phyloP scores from a whole-genome alignment of 371 early-diverging fungal genomes.

The Polyrhizophydium stewartii region DNA sequence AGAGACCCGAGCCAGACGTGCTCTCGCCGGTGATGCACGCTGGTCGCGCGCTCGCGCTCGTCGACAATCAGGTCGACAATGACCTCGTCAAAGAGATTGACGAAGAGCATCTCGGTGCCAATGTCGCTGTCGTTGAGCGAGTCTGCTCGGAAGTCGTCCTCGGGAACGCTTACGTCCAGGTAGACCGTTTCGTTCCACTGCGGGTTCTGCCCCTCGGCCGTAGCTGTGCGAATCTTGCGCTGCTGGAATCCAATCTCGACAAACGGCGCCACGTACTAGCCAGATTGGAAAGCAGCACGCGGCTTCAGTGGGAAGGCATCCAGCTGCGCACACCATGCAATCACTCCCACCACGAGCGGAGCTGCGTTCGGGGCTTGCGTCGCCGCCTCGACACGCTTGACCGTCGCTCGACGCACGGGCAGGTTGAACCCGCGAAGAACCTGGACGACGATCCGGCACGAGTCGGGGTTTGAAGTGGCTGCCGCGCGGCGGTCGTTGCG shows the following conservation, averaged over 20 bases:
- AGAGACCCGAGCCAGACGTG: conserved; percentile 44
- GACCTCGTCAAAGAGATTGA: conserved; percentile 47
- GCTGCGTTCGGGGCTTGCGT: too few species aligned
- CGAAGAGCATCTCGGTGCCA: conserved; percentile 35
- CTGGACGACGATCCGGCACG: conserved; percentile 36
- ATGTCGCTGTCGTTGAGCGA: conserved; percentile 30
- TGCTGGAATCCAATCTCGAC: conserved; percentile 42
- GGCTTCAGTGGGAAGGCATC: too few species aligned
- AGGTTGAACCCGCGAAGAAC: conserved; percentile 36
- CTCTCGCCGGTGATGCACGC: conserved; percentile 38
- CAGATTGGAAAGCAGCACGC: too few species aligned
- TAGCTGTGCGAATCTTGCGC: conserved; percentile 22
- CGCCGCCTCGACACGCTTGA: too few species aligned
- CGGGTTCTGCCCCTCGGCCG: conserved; percentile 39
- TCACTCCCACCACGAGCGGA: too few species aligned
- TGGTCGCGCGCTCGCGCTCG: conserved; percentile 32
- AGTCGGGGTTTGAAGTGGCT: conserved; percentile 23
- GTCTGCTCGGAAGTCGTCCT: conserved; percentile 31
- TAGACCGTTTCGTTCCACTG: conserved; percentile 49
- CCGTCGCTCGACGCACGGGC: conserved; percentile 38
- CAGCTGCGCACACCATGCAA: too few species aligned
- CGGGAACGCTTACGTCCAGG: conserved; percentile 25
- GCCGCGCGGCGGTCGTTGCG: conserved; percentile 16
- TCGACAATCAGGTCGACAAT: conserved; percentile 40
- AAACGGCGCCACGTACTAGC: conserved; percentile 35